A percentile compares a stretch with the other conserved stretches of the same genome.
Conservation (phyloP, 2,329 filamentous ascomycete genomes). For the Botrytis byssoidea region DNA sequence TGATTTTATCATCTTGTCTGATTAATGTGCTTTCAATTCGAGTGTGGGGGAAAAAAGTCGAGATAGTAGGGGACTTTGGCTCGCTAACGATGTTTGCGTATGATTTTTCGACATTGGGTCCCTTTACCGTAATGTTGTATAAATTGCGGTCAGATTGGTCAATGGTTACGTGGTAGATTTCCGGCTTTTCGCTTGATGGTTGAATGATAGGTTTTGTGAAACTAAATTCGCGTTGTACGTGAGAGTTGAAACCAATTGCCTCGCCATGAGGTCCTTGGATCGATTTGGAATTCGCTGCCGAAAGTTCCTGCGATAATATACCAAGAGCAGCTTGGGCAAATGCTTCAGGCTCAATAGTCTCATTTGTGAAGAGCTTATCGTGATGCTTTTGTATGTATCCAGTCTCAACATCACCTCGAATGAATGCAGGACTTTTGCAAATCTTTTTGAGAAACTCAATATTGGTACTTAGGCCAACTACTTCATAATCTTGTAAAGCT, state of each 20-base stretch:
- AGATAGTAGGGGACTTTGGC: slow-evolving; percentile 50
- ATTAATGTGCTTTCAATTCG: slow-evolving; percentile 79
- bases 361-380: slow-evolving; percentile 70
- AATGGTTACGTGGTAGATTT: slow-evolving; percentile 32
- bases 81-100: slow-evolving; percentile 47
- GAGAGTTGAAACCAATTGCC: slow-evolving; percentile 50
- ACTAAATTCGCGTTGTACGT: slow-evolving; percentile 33
- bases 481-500: slow-evolving; percentile 84
- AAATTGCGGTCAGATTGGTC: slow-evolving; percentile 39
- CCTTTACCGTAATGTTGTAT: slow-evolving; percentile 46
- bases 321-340: slow-evolving; percentile 85
- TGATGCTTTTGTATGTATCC: slow-evolving; percentile 92
- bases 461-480: slow-evolving; percentile 90
- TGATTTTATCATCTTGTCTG: slow-evolving; percentile 58
- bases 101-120: slow-evolving; percentile 44
- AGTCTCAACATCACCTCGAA: slow-evolving; percentile 86
- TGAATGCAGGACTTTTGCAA: slow-evolving; percentile 77
- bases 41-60: slow-evolving; percentile 78
- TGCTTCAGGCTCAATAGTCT: slow-evolving; percentile 65
- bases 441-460: slow-evolving; percentile 94
- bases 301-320: slow-evolving; percentile 55
- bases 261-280: slow-evolving; percentile 44
- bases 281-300: slow-evolving; percentile 33
- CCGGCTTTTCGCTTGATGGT: slow-evolving; percentile 18
- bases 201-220: slow-evolving; percentile 26